These are phyloP conservation scores for Apophysomyces variabilis DNA, from an alignment of 371 early-diverging fungal genomes.

Conservation along the genomic window DNA sequence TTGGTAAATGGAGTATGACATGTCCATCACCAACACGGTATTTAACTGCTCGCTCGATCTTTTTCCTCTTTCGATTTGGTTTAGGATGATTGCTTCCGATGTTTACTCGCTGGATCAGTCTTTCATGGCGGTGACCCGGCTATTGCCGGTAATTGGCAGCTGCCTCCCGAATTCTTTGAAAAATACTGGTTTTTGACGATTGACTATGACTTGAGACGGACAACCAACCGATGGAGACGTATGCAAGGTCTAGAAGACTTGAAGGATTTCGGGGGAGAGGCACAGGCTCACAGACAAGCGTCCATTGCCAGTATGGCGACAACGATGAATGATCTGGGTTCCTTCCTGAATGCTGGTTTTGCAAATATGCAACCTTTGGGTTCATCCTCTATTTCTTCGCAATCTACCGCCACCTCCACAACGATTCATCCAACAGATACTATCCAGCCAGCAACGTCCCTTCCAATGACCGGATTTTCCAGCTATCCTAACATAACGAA, in stretches of 20 bases:
- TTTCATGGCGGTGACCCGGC: slow-evolving; percentile 66
- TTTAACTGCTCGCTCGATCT: not conserved
- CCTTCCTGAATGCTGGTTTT: slow-evolving; percentile 3
- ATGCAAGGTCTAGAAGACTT: slow-evolving; percentile 37
- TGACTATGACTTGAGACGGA: slow-evolving; percentile 48
- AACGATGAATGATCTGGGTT: not conserved
- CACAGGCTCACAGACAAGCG: not conserved
- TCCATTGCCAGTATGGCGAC: not conserved
- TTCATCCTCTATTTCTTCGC: not conserved
- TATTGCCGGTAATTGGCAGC: slow-evolving; percentile 60
- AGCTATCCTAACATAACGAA: not conserved
- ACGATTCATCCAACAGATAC: not conserved
- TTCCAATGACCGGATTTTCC: not conserved
- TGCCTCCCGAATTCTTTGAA: slow-evolving; percentile 60
- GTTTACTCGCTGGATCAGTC: slow-evolving; percentile 52
- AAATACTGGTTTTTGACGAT: slow-evolving; percentile 60
- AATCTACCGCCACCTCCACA: not conserved
- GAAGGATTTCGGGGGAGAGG: not conserved
- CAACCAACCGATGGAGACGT: slow-evolving; percentile 39
- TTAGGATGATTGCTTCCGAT: slow-evolving; percentile 57
- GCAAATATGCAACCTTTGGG: not conserved
- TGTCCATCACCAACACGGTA: not conserved
- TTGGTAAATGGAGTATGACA: slow-evolving; percentile 16
- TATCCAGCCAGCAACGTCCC: not conserved
- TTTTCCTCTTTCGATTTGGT: not conserved